Evolutionary conservation across 768 basidiomycete genomes (phyloP).

Genomic region (Rhodotorula taiwanensis): DNA sequence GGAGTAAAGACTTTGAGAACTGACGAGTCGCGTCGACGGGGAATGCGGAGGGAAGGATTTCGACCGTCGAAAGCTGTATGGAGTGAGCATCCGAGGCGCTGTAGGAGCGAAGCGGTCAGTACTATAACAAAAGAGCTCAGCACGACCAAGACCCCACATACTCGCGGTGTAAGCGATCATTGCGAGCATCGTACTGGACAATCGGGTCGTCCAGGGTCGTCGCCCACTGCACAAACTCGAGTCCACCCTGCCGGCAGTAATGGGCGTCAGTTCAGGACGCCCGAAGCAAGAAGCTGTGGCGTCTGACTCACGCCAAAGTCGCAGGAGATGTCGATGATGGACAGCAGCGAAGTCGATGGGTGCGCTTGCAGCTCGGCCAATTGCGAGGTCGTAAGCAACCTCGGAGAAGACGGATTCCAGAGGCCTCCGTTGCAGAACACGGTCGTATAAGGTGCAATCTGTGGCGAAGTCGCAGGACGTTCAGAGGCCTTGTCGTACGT

Average conservation of each 20-base stretch:
- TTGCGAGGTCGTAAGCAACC: constrained; percentile 65
- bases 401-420: constrained; percentile 71
- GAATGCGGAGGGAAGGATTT: constrained; percentile 80
- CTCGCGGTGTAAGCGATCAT: constrained; percentile 21
- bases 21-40: constrained; percentile 72
- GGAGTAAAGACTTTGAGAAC: constrained; percentile 61
- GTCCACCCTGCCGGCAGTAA: constrained; percentile 59
- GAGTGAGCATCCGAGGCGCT: constrained; percentile 49
- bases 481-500: constrained; percentile 1
- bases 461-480: no score
- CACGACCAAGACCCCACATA: no score
- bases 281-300: no score
- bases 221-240: constrained; percentile 69
- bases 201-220: constrained; percentile 70
- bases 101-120: no score
- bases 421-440: constrained; percentile 80
- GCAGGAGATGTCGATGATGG: constrained; percentile 81
- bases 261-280: neutral
- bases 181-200: constrained; percentile 46
- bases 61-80: constrained; percentile 74
- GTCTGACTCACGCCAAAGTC: constrained; percentile 60
- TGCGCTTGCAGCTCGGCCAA: constrained; percentile 49
- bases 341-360: constrained; percentile 55
- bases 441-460: constrained; percentile 80
- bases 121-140: constrained; percentile 43